Evolutionary conservation across 75 land plant genomes (phyloP).

Genomic region (Pseudotsuga menziesii): DNA sequence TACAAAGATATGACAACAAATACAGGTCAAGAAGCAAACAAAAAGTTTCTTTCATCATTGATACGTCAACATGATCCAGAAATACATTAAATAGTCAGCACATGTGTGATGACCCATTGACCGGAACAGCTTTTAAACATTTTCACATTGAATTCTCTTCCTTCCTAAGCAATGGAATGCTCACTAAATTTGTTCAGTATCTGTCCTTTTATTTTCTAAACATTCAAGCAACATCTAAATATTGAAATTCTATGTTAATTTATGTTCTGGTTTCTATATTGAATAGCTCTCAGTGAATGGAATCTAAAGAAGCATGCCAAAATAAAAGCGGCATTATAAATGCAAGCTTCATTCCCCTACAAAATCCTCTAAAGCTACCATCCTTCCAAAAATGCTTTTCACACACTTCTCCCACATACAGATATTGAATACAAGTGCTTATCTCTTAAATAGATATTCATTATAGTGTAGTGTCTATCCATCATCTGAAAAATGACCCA

Average conservation of each 20-base stretch:
- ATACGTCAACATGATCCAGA: too few species aligned
- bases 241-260: neutral
- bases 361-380: neutral
- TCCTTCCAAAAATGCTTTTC: neutral
- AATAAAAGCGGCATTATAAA: neutral
- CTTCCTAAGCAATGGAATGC: neutral
- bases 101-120: neutral
- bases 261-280: neutral
- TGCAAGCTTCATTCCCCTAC: neutral
- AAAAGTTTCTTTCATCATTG: too few species aligned
- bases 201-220: neutral
- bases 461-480: neutral
- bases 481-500: neutral
- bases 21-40: too few species aligned
- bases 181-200: neutral
- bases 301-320: neutral
- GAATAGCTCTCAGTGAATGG: neutral
- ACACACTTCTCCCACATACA: too few species aligned
- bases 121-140: neutral
- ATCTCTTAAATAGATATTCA: neutral
- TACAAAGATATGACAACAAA: conserved; percentile 11
- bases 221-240: neutral
- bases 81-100: too few species aligned
- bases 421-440: too few species aligned
- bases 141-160: neutral